A percentile compares a stretch with the other conserved stretches of the same genome.
Evolutionary conservation across 257 asterid genomes (phyloP).

Genomic region (Anisodus tanguticus): DNA sequence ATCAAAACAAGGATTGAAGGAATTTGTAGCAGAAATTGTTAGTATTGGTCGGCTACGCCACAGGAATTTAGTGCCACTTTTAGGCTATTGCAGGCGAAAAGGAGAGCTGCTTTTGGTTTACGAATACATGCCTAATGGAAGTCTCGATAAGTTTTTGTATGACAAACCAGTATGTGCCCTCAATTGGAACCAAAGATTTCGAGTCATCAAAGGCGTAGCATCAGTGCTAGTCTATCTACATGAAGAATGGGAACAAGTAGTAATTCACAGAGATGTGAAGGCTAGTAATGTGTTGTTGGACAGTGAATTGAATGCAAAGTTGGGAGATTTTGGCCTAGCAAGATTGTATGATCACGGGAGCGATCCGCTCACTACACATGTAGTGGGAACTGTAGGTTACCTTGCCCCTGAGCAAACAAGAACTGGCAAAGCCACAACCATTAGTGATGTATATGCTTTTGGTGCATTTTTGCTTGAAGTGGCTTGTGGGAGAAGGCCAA

Average conservation of each 20-base stretch:
- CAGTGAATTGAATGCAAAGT: constrained; percentile 48
- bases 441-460: constrained; percentile 62
- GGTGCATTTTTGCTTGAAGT: constrained; percentile 75
- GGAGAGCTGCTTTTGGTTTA: constrained; percentile 63
- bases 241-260: constrained; percentile 69
- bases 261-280: constrained; percentile 67
- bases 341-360: constrained; percentile 3
- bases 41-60: constrained; percentile 70
- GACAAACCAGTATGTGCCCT: neutral
- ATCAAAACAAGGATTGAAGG: constrained; percentile 67
- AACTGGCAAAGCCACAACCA: constrained; percentile 39
- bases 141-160: constrained; percentile 51
- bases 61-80: constrained; percentile 57
- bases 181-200: constrained; percentile 23
- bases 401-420: constrained; percentile 60
- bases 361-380: constrained; percentile 25
- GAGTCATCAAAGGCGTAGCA: constrained; percentile 28
- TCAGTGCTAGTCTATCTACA: constrained; percentile 58
- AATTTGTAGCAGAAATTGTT: constrained; percentile 63
- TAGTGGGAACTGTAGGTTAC: constrained; percentile 35
- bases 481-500: constrained; percentile 66
- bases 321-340: neutral
- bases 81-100: constrained; percentile 66
- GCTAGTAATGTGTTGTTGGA: constrained; percentile 66
- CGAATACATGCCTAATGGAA: constrained; percentile 44